Evolutionary conservation across 2,329 filamentous ascomycete species (phyloP).

Genomic region (Rasamsonia emersonii): DNA sequence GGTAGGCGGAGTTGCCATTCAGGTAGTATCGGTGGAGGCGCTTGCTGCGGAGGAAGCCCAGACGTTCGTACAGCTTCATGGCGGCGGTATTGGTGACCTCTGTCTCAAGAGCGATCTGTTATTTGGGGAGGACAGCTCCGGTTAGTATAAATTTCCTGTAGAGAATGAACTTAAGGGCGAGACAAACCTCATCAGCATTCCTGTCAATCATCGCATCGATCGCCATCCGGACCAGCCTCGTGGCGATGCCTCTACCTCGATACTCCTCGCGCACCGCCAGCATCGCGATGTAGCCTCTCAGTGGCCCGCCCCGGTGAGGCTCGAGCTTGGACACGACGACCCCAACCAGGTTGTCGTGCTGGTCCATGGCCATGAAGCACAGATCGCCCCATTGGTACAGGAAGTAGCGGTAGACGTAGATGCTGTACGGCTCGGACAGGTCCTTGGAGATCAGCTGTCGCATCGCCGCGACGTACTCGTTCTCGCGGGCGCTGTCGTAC

Average conservation of each 20-base stretch:
- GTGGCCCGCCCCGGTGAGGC: constrained; percentile 73
- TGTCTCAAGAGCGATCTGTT: constrained; percentile 77
- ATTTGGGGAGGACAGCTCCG: too few species aligned
- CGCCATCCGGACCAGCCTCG: constrained; percentile 75
- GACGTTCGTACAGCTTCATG: constrained; percentile 82
- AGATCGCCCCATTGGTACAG: constrained; percentile 95
- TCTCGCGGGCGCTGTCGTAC: constrained; percentile 52
- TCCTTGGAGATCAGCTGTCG: constrained; percentile 90
- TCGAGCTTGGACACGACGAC: constrained; percentile 95
- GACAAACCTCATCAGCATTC: constrained; percentile 67
- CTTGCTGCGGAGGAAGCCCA: constrained; percentile 89
- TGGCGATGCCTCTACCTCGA: constrained; percentile 79
- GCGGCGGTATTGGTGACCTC: constrained; percentile 87
- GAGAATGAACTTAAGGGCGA: too few species aligned
- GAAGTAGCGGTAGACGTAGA: constrained; percentile 98
- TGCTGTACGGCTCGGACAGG: constrained; percentile 95
- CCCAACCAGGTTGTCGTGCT: constrained; percentile 56
- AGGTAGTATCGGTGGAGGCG: constrained; percentile 90
- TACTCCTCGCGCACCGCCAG: constrained; percentile 76
- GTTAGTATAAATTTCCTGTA: too few species aligned
- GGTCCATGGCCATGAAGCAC: constrained; percentile 71
- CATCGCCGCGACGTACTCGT: constrained; percentile 70
- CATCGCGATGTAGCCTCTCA: constrained; percentile 97
- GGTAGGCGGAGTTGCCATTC: constrained; percentile 90
- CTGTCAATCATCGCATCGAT: constrained; percentile 83